Evolutionary conservation across 2,329 filamentous ascomycete species (phyloP).

Genomic region (Fusarium begoniae): DNA sequence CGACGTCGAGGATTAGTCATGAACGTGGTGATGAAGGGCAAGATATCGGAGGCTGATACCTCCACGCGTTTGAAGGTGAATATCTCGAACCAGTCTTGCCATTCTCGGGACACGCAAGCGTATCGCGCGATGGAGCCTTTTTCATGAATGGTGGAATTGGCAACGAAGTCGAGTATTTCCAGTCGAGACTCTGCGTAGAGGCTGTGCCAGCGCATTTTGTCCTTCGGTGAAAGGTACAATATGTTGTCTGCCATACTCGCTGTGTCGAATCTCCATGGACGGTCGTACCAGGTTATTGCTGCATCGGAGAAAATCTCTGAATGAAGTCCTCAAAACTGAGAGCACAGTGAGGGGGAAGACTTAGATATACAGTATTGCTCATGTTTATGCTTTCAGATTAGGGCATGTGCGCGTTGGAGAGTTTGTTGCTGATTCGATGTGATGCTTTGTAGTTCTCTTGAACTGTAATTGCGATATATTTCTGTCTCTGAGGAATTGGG

Average conservation of each 20-base stretch:
- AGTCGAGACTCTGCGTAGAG: neutral
- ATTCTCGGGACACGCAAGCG: neutral
- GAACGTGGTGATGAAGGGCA: neutral
- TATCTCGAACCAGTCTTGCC: neutral
- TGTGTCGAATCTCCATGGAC: no score
- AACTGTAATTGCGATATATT: no score
- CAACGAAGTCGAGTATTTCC: neutral
- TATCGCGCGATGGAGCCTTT: neutral
- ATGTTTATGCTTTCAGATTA: neutral
- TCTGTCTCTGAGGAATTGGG: no score
- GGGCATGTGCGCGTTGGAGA: neutral
- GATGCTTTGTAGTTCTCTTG: no score
- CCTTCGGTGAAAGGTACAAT: rapidly evolving
- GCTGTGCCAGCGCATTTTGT: neutral
- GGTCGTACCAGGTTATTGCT: no score
- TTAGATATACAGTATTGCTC: no score
- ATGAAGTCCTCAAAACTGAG: rapidly evolving
- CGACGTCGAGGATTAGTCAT: neutral
- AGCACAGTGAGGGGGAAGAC: rapidly evolving
- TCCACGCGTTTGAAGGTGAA: neutral
- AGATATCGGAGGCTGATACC: neutral
- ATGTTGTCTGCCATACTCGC: rapidly evolving
- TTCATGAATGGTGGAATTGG: neutral
- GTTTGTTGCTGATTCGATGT: neutral
- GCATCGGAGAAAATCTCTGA: neutral